Evolutionary conservation across 1,139 yeast genomes (phyloP), one percentile per base, ranked within the genome.

Genomic region (Hansenula sp.): DNA sequence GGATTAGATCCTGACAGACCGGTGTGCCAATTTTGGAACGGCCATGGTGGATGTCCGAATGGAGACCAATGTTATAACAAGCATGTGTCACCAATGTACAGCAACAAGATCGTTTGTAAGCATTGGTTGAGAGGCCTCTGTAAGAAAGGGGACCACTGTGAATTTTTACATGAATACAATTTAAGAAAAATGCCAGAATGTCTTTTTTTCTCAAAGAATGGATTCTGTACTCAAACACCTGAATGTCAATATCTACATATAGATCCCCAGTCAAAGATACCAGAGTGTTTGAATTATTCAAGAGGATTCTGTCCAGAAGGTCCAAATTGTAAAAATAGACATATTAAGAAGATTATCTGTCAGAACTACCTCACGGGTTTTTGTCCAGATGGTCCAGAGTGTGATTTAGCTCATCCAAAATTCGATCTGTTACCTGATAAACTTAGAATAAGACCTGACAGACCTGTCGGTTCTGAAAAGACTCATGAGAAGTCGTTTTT

Each of bases 121-220:
- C 97, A 92, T 69, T 92, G 99, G 99, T 76, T 94, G 37, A 76
- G 97, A 52, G 98, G 98, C 0, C 74, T 94, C 29, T 94, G 99
- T 65, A 94, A 94, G 66, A 92, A 90, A 68, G 95, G 95, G 41
- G 96, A 90, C 53, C 90, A 86, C 48, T 94, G 98, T 65, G 99
- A 94, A 66, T 94, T 88, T 56, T 66, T 94, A 38, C 99, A 94
- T 63, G 99, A 94, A 57, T 92, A 90, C 60, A 92, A 92, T 58
- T 67, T 92, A 53, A 75, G 96, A 46, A 89, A 87, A 61, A 90
- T 94, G 96, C 98, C 98, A 3, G 98, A 94, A 62, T 94, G 98
- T 64, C 75, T 89, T 29, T 87, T 87, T 60, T 90, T 76, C 62
- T 75, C 88, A 43, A 80, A 85, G 61, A 89, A 88, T 59, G 98